phyloP scores from a whole-genome alignment of 345 rosid genomes.

The Lepidium sativum region DNA sequence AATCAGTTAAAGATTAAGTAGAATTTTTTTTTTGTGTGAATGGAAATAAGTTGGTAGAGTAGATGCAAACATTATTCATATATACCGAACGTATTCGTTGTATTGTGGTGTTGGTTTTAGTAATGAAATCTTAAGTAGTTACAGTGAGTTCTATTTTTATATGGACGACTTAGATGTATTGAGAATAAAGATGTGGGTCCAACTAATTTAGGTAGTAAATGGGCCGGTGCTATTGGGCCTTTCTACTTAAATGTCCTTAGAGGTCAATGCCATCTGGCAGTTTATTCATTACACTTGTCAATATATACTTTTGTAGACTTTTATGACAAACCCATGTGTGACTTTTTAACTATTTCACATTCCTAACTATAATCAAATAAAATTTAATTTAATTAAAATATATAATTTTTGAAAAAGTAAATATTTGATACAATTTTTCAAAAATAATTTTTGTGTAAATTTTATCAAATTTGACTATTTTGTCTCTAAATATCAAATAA shows the following conservation, averaged over 20 bases:
- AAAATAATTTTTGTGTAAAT: no score
- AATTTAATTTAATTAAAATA: no score
- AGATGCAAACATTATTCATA: constrained; percentile 21
- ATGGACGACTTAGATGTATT: constrained; percentile 22
- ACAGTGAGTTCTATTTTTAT: neutral
- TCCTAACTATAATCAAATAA: no score
- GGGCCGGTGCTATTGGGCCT: constrained; percentile 18
- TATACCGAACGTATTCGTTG: constrained; percentile 19
- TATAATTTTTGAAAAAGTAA: no score
- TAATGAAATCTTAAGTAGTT: constrained; percentile 19
- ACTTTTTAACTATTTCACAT: neutral
- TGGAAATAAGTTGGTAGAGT: constrained; percentile 4
- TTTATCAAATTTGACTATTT: no score
- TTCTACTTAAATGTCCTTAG: neutral
- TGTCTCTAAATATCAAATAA: no score
- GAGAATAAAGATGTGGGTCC: constrained; percentile 1
- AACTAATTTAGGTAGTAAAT: constrained; percentile 18
- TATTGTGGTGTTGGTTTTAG: constrained; percentile 17
- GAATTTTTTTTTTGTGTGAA: constrained; percentile 11
- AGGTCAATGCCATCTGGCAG: constrained; percentile 16
- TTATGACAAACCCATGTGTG: neutral
- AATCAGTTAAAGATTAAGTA: neutral
- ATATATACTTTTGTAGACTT: neutral
- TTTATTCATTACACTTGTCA: constrained; percentile 8
- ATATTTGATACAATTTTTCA: no score